Base-by-base conservation (phyloP, 2,329 filamentous ascomycete species). In the Trichoderma arundinaceum region DNA sequence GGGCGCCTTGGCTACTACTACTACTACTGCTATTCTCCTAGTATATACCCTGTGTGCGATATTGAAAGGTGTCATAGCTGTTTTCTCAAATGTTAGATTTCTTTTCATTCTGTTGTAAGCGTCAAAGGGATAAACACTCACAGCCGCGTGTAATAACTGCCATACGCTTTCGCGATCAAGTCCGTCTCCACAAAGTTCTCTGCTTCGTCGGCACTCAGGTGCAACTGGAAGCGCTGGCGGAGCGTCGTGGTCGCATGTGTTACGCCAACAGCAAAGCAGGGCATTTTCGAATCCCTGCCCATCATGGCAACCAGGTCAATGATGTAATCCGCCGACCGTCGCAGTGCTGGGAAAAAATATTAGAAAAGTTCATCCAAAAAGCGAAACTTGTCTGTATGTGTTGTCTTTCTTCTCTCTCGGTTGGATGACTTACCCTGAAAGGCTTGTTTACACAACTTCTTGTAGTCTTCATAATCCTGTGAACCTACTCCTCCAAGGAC, bases 91-190 rank as follows among this genome's bases (percentile, higher is more conserved):
- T 8, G 6, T 60, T 53, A 62, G 48, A 15, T 7, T 22, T 35
- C n/a, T 8, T 0, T 22, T 17, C 33, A 13, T 71, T 39, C 71
- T 19, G 22, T 41, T 51, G 51, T 2, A 39, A 33, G 19, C 38
- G 10, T 8, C 53, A 41, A 35, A n/a, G 15, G n/a, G 9, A 10
- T 32, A 7, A 43, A 17, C 15, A 77, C 90, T 83, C 80, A 93
- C 88, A 94, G 84, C 81, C 91, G 86, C 75, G 92, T 94, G 76
- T 94, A 94, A 79, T 95, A 95, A 77, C 91, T 94, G 68, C 92
- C 92, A 71, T 92, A 84, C 69, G 90, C 92, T 83, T 95, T 95
- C 69, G 82, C 88, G 71, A 95, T 86, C 73, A 95, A 79, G 74
- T 94, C 91, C 41, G 84, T 89, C 75, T 95, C 92, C 17, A 95